Conservation (phyloP, 768 basidiomycete species). For the Rossbeevera mucosa region DNA sequence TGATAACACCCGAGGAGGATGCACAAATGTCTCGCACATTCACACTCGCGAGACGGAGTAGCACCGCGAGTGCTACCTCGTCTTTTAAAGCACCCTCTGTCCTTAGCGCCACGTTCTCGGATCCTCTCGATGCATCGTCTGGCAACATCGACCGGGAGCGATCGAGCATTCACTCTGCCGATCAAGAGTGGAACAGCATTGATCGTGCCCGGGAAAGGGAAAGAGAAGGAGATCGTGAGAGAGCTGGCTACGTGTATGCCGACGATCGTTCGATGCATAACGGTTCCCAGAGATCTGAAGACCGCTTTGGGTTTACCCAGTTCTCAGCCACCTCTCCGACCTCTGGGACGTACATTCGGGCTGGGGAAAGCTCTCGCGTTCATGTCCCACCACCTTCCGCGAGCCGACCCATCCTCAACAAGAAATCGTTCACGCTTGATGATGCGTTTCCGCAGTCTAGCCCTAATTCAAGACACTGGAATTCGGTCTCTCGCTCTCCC, state of each 20-base stretch:
- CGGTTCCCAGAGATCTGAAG: slow-evolving; percentile 13
- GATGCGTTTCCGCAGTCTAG: slow-evolving; percentile 22
- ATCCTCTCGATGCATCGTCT: slow-evolving; percentile 18
- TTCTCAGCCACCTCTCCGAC: slow-evolving; percentile 12
- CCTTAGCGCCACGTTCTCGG: slow-evolving; percentile 36
- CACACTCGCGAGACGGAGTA: slow-evolving; percentile 42
- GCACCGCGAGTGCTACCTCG: slow-evolving; percentile 48
- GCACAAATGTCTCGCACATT: slow-evolving; percentile 37
- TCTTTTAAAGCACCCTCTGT: slow-evolving; percentile 40
- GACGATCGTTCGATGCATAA: slow-evolving; percentile 23
- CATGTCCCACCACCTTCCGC: slow-evolving; percentile 26
- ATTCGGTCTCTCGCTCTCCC: slow-evolving; percentile 18
- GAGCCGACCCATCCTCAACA: slow-evolving; percentile 30
- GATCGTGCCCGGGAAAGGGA: slow-evolving; percentile 25
- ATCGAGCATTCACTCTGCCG: slow-evolving; percentile 21
- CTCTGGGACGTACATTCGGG: slow-evolving; percentile 12
- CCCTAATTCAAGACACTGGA: slow-evolving; percentile 22
- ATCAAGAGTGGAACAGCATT: slow-evolving; percentile 27
- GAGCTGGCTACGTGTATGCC: slow-evolving; percentile 8
- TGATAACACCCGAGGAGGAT: slow-evolving; percentile 44
- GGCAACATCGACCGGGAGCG: slow-evolving; percentile 25
- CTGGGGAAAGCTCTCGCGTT: slow-evolving; percentile 11
- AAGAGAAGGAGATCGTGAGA: slow-evolving; percentile 23
- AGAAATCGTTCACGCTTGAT: slow-evolving; percentile 26
- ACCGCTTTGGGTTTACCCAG: slow-evolving; percentile 13